phyloP scores from a whole-genome alignment of 2,329 filamentous ascomycete genomes.

The Fusarium begoniae region DNA sequence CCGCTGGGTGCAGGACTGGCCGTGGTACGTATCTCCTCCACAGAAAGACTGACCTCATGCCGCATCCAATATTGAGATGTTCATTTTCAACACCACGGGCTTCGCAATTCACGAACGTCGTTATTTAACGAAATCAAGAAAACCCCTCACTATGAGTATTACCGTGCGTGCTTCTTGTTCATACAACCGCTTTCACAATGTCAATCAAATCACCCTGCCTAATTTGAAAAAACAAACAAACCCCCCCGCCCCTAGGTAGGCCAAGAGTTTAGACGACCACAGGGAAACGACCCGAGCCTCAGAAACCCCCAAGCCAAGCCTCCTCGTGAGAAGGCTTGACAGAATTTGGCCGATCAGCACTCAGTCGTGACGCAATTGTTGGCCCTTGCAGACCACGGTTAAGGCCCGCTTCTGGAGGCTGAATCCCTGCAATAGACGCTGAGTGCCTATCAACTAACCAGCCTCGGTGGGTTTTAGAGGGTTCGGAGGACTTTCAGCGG shows the following conservation, averaged over 20 bases:
- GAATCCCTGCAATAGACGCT: slow-evolving; percentile 6
- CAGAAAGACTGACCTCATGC: slow-evolving; percentile 14
- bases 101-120: not conserved
- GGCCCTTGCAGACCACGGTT: slow-evolving; percentile 39
- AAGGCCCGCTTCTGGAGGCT: slow-evolving; percentile 21
- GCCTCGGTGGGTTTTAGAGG: slow-evolving; percentile 14
- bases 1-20: not conserved
- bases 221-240: slow-evolving; percentile 31
- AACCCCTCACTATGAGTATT: slow-evolving; percentile 10
- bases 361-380: slow-evolving; percentile 46
- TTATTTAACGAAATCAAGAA: not conserved
- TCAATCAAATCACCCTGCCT: slow-evolving; percentile 21
- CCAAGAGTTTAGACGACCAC: slow-evolving; percentile 32
- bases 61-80: slow-evolving; percentile 32
- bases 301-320: slow-evolving; percentile 22
- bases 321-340: slow-evolving; percentile 37
- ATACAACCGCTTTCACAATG: not conserved
- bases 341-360: slow-evolving; percentile 43
- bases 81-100: not conserved
- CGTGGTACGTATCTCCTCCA: slow-evolving; percentile 9
- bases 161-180: not conserved
- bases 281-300: slow-evolving; percentile 36
- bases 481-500: slow-evolving; percentile 1
- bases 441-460: slow-evolving; percentile 15
- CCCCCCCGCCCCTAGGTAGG: slow-evolving; percentile 22